Conservation (phyloP, 805 yeast genomes). For the Candida sithepensis region DNA sequence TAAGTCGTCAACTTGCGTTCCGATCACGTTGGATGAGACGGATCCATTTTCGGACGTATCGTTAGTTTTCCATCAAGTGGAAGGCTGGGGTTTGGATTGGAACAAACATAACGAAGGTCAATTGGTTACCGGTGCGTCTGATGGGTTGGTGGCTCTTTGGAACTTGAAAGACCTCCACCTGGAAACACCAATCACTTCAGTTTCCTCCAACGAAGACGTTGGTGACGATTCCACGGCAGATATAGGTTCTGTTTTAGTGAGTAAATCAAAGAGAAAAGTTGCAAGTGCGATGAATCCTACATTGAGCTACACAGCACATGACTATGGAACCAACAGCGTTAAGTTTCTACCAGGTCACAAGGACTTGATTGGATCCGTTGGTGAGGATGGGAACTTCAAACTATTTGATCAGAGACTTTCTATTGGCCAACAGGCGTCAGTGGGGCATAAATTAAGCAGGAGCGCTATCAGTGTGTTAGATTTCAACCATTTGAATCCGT, state of each 20-base stretch:
- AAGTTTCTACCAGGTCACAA: conserved; percentile 66
- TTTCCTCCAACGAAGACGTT: conserved; percentile 6
- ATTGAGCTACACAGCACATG: conserved; percentile 30
- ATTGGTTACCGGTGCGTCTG: conserved; percentile 57
- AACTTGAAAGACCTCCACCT: conserved; percentile 47
- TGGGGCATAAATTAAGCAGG: conserved; percentile 11
- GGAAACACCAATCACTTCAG: conserved; percentile 4
- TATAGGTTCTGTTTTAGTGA: neutral
- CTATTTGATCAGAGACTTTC: conserved; percentile 51
- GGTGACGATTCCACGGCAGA: neutral
- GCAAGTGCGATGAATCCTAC: conserved; percentile 13
- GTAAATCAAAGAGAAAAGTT: conserved; percentile 6
- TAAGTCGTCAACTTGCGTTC: neutral
- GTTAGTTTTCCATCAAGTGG: conserved; percentile 36
- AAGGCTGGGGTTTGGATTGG: conserved; percentile 76
- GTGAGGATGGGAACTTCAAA: conserved; percentile 55
- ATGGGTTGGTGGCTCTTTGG: conserved; percentile 63
- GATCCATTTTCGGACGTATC: conserved; percentile 24
- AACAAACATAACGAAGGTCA: conserved; percentile 58
- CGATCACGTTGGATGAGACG: conserved; percentile 1
- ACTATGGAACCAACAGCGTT: conserved; percentile 63
- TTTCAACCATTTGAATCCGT: conserved; percentile 54
- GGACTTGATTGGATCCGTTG: conserved; percentile 58
- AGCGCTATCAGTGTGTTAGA: conserved; percentile 50
- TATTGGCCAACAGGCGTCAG: neutral